Evolutionary conservation across 1,139 yeast species (phyloP), one percentile per base, ranked within the genome.

Genomic region (Pneumocystis wakefieldiae): DNA sequence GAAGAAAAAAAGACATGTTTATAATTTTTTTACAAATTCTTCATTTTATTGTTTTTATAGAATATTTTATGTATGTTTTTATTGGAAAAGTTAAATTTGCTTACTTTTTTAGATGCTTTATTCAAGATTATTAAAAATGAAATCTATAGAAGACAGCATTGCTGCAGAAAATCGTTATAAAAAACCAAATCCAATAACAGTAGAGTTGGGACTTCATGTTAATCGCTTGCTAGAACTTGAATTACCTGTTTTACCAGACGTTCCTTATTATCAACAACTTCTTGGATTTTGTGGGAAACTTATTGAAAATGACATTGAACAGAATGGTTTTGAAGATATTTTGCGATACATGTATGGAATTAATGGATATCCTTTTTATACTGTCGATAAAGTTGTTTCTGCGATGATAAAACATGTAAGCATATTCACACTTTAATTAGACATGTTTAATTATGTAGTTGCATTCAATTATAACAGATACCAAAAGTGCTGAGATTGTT

Each of bases 241-340:
- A 1, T 80, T 91, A 63, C 82, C 83, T 66, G 85, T 91, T 69
- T 88, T 89, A 19, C 77, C 81, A 8, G 84, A 84, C 69, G 77
- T 81, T 17, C 61, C 61, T 36, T 64, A 59, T 38, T 94, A 92
- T 73, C 75, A 78, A 55, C 97, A 92, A 74, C 81, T 90, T 24
- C 77, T 92, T 66, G 77, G 77, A 1, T 78, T 92, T 65, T 82
- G 95, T 64, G 90, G 83, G 69, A 82, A 83, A 68, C 77, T 91
- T 63, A 87, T 94, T 68, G 95, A 89, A 70, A 96, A 96, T 37
- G 95, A 90, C 57, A 77, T 92, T 63, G 98, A 92, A 70, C 96
- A 90, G 69, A 95, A 87, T 73, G 86, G 94, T 87, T 92, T 87
- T 73, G 99, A 92, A 76, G 98, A 92, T 73, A 81, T 96, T 32